These are phyloP conservation scores for Erodium trifolium DNA, from an alignment of 441 rosid species.

Conservation along the genomic window DNA sequence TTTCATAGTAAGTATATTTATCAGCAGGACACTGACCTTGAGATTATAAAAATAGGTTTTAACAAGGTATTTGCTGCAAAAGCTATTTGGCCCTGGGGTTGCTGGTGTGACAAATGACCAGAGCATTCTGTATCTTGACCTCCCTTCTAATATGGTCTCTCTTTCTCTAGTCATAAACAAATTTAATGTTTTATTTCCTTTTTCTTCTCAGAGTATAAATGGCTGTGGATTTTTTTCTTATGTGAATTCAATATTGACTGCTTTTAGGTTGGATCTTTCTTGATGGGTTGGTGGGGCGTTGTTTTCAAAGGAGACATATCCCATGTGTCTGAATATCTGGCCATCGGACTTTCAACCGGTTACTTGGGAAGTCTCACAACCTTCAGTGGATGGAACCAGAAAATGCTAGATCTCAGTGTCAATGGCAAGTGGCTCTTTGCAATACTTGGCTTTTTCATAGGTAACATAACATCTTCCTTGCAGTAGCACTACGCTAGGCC, in stretches of 20 bases:
- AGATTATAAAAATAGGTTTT: constrained; percentile 36
- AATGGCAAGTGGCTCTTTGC: constrained; percentile 66
- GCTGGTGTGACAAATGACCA: constrained; percentile 54
- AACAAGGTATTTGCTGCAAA: constrained; percentile 61
- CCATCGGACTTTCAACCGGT: constrained; percentile 72
- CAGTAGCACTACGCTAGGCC: too few relatives aligned
- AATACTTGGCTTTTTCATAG: constrained; percentile 55
- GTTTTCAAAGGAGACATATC: constrained; percentile 70
- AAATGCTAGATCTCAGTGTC: constrained; percentile 75
- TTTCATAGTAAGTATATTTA: neutral
- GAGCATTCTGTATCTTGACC: constrained; percentile 60
- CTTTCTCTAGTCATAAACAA: constrained; percentile 17
- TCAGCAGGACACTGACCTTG: constrained; percentile 13
- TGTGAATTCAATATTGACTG: constrained; percentile 8
- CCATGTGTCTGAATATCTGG: constrained; percentile 52
- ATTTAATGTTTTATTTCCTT: neutral
- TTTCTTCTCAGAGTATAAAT: too few relatives aligned
- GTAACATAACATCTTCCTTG: constrained; percentile 24
- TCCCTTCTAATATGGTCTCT: constrained; percentile 88
- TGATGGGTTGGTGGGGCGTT: constrained; percentile 95
- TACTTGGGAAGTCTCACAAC: constrained; percentile 84
- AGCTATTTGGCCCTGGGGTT: constrained; percentile 63
- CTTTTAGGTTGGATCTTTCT: constrained; percentile 76
- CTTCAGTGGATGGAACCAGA: constrained; percentile 91
- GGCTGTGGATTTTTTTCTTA: too few relatives aligned